Conservation (phyloP, 2,329 filamentous ascomycete genomes). For the Paecilomyces formosus region DNA sequence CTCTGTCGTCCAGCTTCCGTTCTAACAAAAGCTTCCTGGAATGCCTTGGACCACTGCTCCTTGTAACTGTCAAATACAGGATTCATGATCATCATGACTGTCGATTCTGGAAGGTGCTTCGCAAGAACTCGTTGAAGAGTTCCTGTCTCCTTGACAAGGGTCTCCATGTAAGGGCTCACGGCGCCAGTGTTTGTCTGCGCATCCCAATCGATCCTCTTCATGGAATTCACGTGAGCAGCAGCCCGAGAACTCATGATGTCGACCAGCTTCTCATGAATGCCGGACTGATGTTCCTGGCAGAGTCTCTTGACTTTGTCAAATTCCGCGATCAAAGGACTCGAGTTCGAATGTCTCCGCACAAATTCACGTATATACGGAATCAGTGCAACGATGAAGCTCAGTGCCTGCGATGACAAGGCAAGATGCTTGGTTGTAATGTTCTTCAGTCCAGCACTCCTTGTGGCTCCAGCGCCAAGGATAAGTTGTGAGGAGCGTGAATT, state of each 20-base stretch:
- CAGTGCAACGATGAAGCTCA: conserved; percentile 79
- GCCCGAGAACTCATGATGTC: conserved; percentile 84
- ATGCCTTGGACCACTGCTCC: conserved; percentile 67
- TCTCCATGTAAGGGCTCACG: conserved; percentile 74
- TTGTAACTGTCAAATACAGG: conserved; percentile 78
- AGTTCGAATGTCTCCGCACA: conserved; percentile 63
- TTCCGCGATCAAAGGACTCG: conserved; percentile 60
- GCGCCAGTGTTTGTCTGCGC: conserved; percentile 35
- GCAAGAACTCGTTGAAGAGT: conserved; percentile 76
- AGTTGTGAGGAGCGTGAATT: conserved; percentile 95
- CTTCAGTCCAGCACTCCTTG: conserved; percentile 76
- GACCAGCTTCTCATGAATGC: conserved; percentile 85
- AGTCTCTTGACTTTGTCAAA: conserved; percentile 82
- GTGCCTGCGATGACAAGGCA: conserved; percentile 79
- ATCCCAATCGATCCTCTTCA: conserved; percentile 73
- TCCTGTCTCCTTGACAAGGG: conserved; percentile 74
- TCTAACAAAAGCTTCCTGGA: conserved; percentile 57
- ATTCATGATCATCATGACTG: conserved; percentile 74
- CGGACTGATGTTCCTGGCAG: conserved; percentile 82
- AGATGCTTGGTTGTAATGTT: conserved; percentile 97
- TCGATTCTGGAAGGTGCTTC: conserved; percentile 70
- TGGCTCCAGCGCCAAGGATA: conserved; percentile 90
- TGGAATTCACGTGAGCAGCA: conserved; percentile 62
- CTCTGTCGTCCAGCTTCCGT: conserved; percentile 63
- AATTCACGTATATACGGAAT: conserved; percentile 90